Evolutionary conservation across 2,329 filamentous ascomycete genomes (phyloP).

Genomic region (Hypoxylon sp.): DNA sequence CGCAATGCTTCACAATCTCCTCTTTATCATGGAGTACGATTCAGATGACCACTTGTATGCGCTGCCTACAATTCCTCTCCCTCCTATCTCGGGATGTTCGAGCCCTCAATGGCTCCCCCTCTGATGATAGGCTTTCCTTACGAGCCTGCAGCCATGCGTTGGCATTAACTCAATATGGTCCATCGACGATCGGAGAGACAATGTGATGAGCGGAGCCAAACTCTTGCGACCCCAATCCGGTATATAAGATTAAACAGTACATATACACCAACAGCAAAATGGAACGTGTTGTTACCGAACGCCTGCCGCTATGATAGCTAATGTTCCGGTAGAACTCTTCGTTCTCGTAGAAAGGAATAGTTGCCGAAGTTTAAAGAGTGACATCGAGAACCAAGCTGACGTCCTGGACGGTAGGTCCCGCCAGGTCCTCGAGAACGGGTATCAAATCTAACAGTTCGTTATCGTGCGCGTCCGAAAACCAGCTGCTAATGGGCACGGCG

Average conservation of each 20-base stretch:
- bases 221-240: conserved; percentile 37
- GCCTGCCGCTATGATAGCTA: conserved; percentile 62
- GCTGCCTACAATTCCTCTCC: conserved; percentile 6
- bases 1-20: conserved; percentile 3
- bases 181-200: conserved; percentile 20
- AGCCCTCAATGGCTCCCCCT: conserved; percentile 1
- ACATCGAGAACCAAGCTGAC: conserved; percentile 98
- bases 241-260: conserved; percentile 62
- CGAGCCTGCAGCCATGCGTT: conserved; percentile 14
- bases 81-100: neutral
- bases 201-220: conserved; percentile 18
- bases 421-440: conserved; percentile 96
- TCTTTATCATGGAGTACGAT: conserved; percentile 19
- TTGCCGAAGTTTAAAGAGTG: conserved; percentile 64
- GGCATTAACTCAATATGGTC: conserved; percentile 15
- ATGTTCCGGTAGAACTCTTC: conserved; percentile 38
- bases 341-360: conserved; percentile 42
- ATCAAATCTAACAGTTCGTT: conserved; percentile 98
- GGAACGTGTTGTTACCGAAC: conserved; percentile 59
- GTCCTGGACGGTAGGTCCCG: conserved; percentile 86
- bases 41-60: conserved; percentile 18
- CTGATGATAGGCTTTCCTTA: conserved; percentile 13
- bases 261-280: conserved; percentile 59
- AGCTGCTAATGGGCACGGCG: conserved; percentile 98
- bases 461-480: conserved; percentile 99